These are phyloP conservation scores for Evansstolkia leycettana DNA, from an alignment of 495 filamentous ascomycete species.

Conservation along the genomic window DNA sequence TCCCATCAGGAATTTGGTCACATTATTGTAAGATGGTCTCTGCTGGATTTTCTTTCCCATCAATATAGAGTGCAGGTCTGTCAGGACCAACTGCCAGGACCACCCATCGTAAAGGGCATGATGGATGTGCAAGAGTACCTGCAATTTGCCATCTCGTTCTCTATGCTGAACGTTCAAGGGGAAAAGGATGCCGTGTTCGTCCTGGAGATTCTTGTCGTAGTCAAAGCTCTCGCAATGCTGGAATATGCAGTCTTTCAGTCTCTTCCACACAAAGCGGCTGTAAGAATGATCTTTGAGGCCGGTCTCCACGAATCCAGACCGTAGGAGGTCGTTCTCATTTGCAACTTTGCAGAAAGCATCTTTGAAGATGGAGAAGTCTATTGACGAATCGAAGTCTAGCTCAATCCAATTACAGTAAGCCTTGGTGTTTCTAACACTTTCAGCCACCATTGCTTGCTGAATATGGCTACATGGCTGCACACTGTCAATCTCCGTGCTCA, in stretches of 20 bases:
- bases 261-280: constrained; percentile 49
- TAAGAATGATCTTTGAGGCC: constrained; percentile 34
- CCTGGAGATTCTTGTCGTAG: constrained; percentile 13
- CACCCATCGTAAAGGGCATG: constrained; percentile 79
- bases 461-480: constrained; percentile 54
- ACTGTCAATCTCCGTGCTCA: constrained; percentile 29
- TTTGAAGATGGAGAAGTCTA: constrained; percentile 18
- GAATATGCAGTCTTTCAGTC: constrained; percentile 29
- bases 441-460: constrained; percentile 66
- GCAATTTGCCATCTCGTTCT: constrained; percentile 10
- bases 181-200: constrained; percentile 34
- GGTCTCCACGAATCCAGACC: constrained; percentile 53
- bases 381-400: constrained; percentile 31
- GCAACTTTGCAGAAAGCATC: constrained; percentile 34
- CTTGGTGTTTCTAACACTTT: constrained; percentile 39
- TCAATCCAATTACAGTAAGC: constrained; percentile 70
- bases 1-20: constrained; percentile 21
- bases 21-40: constrained; percentile 15
- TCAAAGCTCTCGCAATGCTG: constrained; percentile 17
- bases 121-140: constrained; percentile 43
- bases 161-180: constrained; percentile 46
- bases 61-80: constrained; percentile 42
- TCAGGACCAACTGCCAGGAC: constrained; percentile 61
- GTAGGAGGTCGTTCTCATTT: constrained; percentile 49
- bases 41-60: constrained; percentile 4